Evolutionary conservation across 1,284 basidiomycete genomes (phyloP), one percentile per base, ranked within the genome.

Genomic region (Microstroma glucosiphilum): DNA sequence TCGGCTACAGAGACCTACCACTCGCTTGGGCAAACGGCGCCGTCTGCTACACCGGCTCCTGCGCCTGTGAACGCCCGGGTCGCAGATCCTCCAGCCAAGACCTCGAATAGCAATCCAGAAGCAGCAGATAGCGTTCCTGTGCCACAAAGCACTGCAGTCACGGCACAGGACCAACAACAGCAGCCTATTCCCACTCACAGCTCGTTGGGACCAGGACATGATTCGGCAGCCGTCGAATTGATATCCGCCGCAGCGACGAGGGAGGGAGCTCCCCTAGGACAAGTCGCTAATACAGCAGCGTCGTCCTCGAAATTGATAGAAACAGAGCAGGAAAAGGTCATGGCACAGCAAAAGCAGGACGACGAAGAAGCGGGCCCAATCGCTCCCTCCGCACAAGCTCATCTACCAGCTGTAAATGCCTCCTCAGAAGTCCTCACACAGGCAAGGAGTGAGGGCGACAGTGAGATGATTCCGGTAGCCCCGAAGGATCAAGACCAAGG

Each of bases 301-400:
- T 21, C 26, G 15, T 19, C 37, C 19, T 23, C 53, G 17, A 12
- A 7, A n/a, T 4, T 12, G 46, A 23, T 7, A n/a, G 46, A 48
- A 48, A 23, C n/a, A 48, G 12, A 9, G 3, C 30, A 9, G 30
- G 25, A 53, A 30, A 46, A 43, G n/a, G 60, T 40, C 13, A 4
- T 19, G 25, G 11, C 41, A 26, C 2, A 54, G 17, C 3, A 15
- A 42, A 21, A 46, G 17, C 11, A n/a, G 37, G 58, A 59, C 23
- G 60, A 60, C 6, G 41, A 61, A 17, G 60, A 61, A 21, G 60
- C 49, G 12, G 25, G 40, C 8, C 58, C 59, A 11, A 60, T 60
- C 19, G 59, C 59, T 23, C 59, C 59, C 26, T 60, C 59, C 37
- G 42, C 40, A 4, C n/a, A 60, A 6, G 3, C n/a, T 12, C 26